phyloP scores from a whole-genome alignment of 192 early-diverging fungal genomes.

The Phycomyces blakesleeanus region DNA sequence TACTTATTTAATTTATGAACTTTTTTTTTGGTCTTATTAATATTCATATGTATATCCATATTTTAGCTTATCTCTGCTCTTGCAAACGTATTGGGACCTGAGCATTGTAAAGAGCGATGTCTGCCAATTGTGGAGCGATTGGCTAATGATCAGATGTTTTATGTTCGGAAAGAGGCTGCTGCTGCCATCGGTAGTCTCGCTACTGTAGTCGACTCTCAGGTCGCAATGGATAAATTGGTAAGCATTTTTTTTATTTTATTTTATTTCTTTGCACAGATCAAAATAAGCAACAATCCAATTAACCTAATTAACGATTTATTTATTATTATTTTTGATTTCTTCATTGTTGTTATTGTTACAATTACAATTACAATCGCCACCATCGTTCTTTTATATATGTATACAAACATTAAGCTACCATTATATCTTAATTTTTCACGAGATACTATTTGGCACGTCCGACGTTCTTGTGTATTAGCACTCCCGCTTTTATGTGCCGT shows the following conservation, averaged over 20 bases:
- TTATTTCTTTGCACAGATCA: too few relatives aligned
- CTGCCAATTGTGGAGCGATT: conserved; percentile 50
- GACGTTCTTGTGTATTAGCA: conserved; percentile 49
- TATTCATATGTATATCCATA: not conserved
- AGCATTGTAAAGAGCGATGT: conserved; percentile 39
- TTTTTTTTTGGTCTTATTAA: not conserved
- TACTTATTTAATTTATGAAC: not conserved
- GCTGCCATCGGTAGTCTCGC: conserved; percentile 41
- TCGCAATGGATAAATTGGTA: conserved; percentile 35
- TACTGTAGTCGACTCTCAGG: conserved; percentile 25
- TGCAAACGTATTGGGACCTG: conserved; percentile 43
- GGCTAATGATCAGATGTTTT: conserved; percentile 46
- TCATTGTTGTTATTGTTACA: not conserved
- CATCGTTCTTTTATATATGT: too few relatives aligned
- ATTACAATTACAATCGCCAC: too few relatives aligned
- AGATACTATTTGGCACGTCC: conserved; percentile 58
- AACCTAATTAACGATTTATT: not conserved
- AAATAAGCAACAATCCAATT: too few relatives aligned
- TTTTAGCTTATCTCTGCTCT: conserved; percentile 48
- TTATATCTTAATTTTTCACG: conserved; percentile 47
- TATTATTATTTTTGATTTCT: conserved; percentile 1
- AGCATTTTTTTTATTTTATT: conserved; percentile 12
- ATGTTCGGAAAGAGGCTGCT: conserved; percentile 54
- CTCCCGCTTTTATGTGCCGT: conserved; percentile 44
- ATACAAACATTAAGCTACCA: conserved; percentile 37